These are phyloP conservation scores for Aspergillus baeticus DNA, from an alignment of 495 filamentous ascomycete species.

Conservation along the genomic window DNA sequence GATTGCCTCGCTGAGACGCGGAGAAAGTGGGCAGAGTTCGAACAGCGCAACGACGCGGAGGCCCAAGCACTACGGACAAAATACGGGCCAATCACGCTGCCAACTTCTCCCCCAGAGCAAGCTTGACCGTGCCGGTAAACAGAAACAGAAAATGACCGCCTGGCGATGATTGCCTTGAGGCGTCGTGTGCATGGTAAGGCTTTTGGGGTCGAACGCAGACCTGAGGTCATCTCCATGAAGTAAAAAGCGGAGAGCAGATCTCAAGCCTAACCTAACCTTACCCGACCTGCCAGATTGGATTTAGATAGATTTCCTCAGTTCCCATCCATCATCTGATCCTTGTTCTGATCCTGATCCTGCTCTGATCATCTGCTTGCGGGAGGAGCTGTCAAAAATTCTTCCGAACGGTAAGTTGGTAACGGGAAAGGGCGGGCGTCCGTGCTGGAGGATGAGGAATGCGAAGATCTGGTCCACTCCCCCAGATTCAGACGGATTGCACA, in stretches of 20 bases:
- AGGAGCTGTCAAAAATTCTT: background rate
- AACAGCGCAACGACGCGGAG: constrained; percentile 4
- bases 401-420: background rate
- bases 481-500: constrained; percentile 28
- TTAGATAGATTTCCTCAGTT: background rate
- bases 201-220: too few relatives aligned
- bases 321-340: constrained; percentile 4
- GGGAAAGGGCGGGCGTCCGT: constrained; percentile 30
- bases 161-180: background rate
- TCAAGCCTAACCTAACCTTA: background rate
- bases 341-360: background rate
- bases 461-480: constrained; percentile 47
- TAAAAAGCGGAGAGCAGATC: background rate
- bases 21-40: background rate
- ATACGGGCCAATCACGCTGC: constrained; percentile 10
- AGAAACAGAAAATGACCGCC: constrained; percentile 2
- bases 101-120: background rate
- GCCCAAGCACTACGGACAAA: constrained; percentile 21
- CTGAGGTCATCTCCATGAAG: background rate
- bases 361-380: constrained; percentile 4
- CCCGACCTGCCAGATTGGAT: constrained; percentile 1
- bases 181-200: background rate
- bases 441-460: constrained; percentile 25
- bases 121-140: constrained; percentile 4
- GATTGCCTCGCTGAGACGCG: constrained; percentile 10